A percentile compares a stretch with the other conserved stretches of the same genome.
phyloP scores from a whole-genome alignment of 805 yeast genomes.

The Candida easanensis region DNA sequence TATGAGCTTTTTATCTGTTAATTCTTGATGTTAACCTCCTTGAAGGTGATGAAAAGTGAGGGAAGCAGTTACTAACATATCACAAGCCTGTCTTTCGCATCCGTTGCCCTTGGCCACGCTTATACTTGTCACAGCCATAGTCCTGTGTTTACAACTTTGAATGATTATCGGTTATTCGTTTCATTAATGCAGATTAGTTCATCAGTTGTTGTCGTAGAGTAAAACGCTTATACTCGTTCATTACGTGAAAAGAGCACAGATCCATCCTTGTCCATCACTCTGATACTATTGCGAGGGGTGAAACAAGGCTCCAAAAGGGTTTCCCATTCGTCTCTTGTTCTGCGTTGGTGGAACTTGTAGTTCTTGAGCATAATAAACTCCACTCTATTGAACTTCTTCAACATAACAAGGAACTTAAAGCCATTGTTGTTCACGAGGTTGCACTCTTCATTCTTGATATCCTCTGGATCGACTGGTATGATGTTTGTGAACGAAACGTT shows the following conservation, averaged over 20 bases:
- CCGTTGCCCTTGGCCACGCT: not conserved
- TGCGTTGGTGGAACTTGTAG: constrained; percentile 35
- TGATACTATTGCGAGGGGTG: constrained; percentile 31
- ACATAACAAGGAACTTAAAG: constrained; percentile 31
- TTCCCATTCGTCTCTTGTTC: constrained; percentile 39
- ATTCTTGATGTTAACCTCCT: constrained; percentile 12
- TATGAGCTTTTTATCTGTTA: not conserved
- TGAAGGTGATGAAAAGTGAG: constrained; percentile 6
- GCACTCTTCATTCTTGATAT: constrained; percentile 24
- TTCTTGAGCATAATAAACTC: constrained; percentile 36
- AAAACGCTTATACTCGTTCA: constrained; percentile 8
- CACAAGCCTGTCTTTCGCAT: not conserved
- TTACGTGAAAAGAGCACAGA: constrained; percentile 38
- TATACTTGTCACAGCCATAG: not conserved
- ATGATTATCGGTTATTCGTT: not conserved
- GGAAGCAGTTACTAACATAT: constrained; percentile 10
- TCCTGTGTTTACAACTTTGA: not conserved
- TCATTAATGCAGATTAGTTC: not conserved
- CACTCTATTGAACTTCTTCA: constrained; percentile 32
- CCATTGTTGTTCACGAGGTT: constrained; percentile 37
- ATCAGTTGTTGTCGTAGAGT: not conserved
- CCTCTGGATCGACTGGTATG: constrained; percentile 24
- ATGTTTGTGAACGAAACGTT: constrained; percentile 28
- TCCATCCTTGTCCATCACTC: constrained; percentile 37
- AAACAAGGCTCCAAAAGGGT: constrained; percentile 33